These are phyloP conservation scores for Rosa rugosa DNA, from an alignment of 306 rosid genomes.

Conservation along the genomic window DNA sequence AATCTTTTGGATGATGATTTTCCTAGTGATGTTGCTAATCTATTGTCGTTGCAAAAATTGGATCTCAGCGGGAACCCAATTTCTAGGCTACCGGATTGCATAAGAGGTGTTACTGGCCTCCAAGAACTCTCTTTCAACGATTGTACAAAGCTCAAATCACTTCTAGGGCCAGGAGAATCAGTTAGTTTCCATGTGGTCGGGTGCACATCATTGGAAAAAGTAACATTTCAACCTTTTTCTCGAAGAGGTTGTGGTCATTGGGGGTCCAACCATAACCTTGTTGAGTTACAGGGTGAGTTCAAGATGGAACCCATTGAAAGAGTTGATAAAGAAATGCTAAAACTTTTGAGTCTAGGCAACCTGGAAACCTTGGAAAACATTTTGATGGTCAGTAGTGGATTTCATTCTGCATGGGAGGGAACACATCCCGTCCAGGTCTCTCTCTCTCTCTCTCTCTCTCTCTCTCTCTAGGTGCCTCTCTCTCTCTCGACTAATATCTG, in stretches of 20 bases:
- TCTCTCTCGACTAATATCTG: too few relatives aligned
- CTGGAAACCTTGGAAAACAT: background rate
- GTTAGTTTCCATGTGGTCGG: too few relatives aligned
- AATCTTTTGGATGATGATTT: background rate
- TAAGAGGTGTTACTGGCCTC: background rate
- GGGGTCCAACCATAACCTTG: too few relatives aligned
- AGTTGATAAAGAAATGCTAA: background rate
- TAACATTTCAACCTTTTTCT: background rate
- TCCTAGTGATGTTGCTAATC: background rate
- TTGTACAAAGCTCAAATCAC: background rate
- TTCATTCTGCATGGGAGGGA: too few relatives aligned
- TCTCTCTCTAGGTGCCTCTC: background rate
- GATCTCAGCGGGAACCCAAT: background rate
- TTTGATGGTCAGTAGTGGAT: too few relatives aligned
- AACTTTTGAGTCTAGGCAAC: background rate
- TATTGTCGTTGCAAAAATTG: background rate
- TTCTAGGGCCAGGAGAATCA: too few relatives aligned
- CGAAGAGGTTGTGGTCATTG: too few relatives aligned
- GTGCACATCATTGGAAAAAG: background rate
- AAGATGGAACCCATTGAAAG: background rate
- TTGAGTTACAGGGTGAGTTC: rapidly evolving
- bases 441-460: background rate
- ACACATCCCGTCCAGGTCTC: too few relatives aligned
- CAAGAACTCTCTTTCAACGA: too few relatives aligned
- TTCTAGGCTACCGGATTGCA: background rate